Percentiles rank a stretch among this genome's conserved stretches.
Conservation (phyloP, 2,329 filamentous ascomycete genomes). For the Aspergillus amoenus region DNA sequence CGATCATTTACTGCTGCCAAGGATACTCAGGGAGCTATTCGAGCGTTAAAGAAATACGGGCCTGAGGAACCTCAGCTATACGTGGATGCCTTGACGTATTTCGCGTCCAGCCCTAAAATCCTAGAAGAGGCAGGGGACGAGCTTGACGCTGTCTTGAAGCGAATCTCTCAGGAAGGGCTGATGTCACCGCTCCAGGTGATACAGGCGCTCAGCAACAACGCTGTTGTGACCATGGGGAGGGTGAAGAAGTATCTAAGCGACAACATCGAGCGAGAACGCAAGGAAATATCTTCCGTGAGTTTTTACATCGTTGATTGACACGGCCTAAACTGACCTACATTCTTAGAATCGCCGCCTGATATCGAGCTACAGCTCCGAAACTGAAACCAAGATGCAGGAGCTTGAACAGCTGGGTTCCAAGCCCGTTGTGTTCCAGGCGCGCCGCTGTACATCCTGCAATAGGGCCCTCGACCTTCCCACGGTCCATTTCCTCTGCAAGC, state of each 20-base stretch:
- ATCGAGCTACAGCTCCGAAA: slow-evolving; percentile 79
- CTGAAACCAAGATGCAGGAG: slow-evolving; percentile 74
- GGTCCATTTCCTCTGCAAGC: slow-evolving; percentile 96
- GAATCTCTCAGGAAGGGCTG: slow-evolving; percentile 85
- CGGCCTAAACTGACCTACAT: slow-evolving; percentile 22
- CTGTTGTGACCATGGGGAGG: slow-evolving; percentile 95
- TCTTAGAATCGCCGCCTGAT: slow-evolving; percentile 74
- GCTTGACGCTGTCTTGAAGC: slow-evolving; percentile 73
- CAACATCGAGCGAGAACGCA: slow-evolving; percentile 84
- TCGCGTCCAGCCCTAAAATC: slow-evolving; percentile 78
- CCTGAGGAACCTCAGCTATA: slow-evolving; percentile 89
- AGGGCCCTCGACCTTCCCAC: slow-evolving; percentile 78
- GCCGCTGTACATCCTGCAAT: slow-evolving; percentile 80
- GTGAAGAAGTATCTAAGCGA: slow-evolving; percentile 88
- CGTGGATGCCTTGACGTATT: slow-evolving; percentile 86
- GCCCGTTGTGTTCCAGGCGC: slow-evolving; percentile 85
- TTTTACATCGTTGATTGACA: background rate
- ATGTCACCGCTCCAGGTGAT: slow-evolving; percentile 97
- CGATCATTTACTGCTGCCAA: slow-evolving; percentile 90
- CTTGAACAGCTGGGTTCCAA: slow-evolving; percentile 74
- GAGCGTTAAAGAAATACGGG: slow-evolving; percentile 87
- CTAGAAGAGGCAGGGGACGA: slow-evolving; percentile 87
- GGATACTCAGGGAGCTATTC: slow-evolving; percentile 87
- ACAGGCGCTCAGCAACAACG: slow-evolving; percentile 76
- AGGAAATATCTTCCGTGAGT: slow-evolving; percentile 69